Base-by-base conservation (phyloP, 2,329 filamentous ascomycete genomes). In the Dactylonectria macrodidyma region DNA sequence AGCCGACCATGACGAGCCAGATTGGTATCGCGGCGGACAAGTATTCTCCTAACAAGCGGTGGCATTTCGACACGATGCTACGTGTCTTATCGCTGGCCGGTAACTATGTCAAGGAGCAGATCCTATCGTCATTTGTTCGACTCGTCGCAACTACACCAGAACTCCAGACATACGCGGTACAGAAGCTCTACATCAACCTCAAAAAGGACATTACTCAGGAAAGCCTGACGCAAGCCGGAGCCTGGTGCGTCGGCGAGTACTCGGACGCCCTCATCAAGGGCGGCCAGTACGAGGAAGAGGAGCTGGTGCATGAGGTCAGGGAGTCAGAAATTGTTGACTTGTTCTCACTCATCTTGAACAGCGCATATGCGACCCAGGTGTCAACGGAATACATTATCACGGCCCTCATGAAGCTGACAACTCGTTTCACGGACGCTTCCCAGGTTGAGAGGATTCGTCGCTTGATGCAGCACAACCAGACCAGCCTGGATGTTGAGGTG, bases 181-280 rank as follows among this genome's bases (percentile, higher is more conserved):
- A 98, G 78, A 99, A 98, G 81, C 86, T 99, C 7, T 99, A 98
- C 80, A 87, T 91, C 22, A 93, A 93, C 68, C 84, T 99, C 62
- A 97, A 96, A 81, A 96, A 97, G 73, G 96, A 99, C 76, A 98
- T 99, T 75, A 98, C 95, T 2, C 96, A 99, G 80, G 97, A 99
- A 82, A 97, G 95, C 71, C 84, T 99, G 71, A 98, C 95, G 9
- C 89, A 98, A 70, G 95, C 95, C 57, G 96, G 94, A 44, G 92
- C 96, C 7, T 99, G 96, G 96, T 97, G 96, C 61, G 97, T 99
- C 79, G 96, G 97, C 78, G 96, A 99, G 83, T 99, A 95, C 78
- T 95, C 94, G 12, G 96, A 99, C 81, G 90, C 93, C 22, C 86
- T 99, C n/a, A 86, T 99, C 41, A 90, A 90, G 67, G 95, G 95